Evolutionary conservation across 306 rosid genomes (phyloP).

Genomic region (Parietaria judaica): DNA sequence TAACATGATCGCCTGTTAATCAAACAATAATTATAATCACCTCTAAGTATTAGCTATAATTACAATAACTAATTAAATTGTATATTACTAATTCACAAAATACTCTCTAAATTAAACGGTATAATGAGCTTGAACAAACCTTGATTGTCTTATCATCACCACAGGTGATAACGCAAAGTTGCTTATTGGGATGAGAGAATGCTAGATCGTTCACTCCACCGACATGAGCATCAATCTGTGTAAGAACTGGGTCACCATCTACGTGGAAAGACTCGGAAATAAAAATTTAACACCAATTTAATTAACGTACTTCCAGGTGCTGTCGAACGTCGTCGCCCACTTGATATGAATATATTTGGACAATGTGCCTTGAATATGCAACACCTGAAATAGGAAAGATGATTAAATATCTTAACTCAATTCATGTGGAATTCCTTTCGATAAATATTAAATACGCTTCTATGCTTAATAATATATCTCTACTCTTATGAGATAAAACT

Average conservation of each 20-base stretch:
- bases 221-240: slow-evolving; percentile 87
- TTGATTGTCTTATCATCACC: slow-evolving; percentile 96
- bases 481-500: too few species aligned
- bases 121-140: slow-evolving; percentile 34
- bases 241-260: slow-evolving; percentile 13
- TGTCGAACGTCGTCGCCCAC: slow-evolving; percentile 66
- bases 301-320: slow-evolving; percentile 62
- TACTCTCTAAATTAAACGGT: slow-evolving; percentile 16
- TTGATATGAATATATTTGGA: slow-evolving; percentile 82
- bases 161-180: slow-evolving; percentile 90
- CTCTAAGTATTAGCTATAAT: too few species aligned
- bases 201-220: slow-evolving; percentile 99
- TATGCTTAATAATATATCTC: too few species aligned
- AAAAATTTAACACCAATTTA: slow-evolving; percentile 5
- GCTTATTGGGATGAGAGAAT: slow-evolving; percentile 93
- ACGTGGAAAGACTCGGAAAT: neutral
- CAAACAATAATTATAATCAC: too few species aligned
- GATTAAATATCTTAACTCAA: slow-evolving; percentile 1
- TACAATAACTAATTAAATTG: too few species aligned
- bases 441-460: too few species aligned
- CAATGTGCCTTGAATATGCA: slow-evolving; percentile 93
- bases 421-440: too few species aligned
- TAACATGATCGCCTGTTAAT: too few species aligned
- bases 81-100: too few species aligned
- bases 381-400: slow-evolving; percentile 48